Conservation (phyloP, 73 alveolate genomes). For the Paramecium octaurelia region DNA sequence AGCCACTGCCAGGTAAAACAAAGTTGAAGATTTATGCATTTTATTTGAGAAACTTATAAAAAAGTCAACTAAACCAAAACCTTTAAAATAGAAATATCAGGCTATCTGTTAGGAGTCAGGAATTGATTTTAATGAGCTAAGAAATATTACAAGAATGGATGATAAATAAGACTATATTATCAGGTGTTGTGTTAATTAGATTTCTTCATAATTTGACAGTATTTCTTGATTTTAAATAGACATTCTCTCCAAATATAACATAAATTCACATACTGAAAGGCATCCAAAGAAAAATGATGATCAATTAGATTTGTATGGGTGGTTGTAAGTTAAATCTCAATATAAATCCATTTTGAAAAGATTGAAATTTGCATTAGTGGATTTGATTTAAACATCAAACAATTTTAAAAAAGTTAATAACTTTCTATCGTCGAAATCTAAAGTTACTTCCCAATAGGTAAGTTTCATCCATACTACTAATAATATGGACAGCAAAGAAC, state of each 20-base stretch:
- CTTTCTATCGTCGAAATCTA: background rate
- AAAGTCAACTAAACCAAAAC: background rate
- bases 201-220: background rate
- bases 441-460: background rate
- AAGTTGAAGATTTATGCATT: background rate
- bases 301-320: background rate
- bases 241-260: background rate
- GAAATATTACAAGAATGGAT: background rate
- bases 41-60: background rate
- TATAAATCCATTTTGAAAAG: background rate
- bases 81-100: background rate
- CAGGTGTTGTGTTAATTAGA: background rate
- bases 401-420: background rate
- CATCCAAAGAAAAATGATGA: background rate
- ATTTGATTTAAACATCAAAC: background rate
- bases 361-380: background rate
- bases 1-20: background rate
- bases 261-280: background rate
- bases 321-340: background rate
- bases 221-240: background rate
- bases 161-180: background rate
- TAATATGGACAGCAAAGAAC: background rate
- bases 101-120: conserved; percentile 4
- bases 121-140: background rate
- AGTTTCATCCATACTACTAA: background rate